A percentile compares a stretch with the other conserved stretches of the same genome.
phyloP scores from a whole-genome alignment of 1,284 basidiomycete species.

The Cutaneotrichosporon sp. region DNA sequence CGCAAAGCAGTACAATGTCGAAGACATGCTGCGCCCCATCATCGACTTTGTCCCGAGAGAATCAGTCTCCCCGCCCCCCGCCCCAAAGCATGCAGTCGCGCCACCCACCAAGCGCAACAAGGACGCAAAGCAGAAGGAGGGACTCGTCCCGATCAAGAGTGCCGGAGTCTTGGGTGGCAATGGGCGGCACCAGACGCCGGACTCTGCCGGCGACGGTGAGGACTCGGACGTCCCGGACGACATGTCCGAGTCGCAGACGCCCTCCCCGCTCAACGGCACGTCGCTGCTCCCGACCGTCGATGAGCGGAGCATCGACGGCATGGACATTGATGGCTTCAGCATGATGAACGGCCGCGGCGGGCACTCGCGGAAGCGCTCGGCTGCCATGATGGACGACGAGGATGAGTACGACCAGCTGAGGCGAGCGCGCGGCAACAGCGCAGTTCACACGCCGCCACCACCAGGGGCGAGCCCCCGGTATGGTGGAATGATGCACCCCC shows the following conservation, averaged over 20 bases:
- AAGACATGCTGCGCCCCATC: slow-evolving; percentile 83
- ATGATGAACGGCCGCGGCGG: slow-evolving; percentile 19
- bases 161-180: slow-evolving; percentile 18
- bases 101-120: slow-evolving; percentile 58
- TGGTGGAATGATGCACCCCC: slow-evolving; percentile 26
- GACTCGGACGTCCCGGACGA: slow-evolving; percentile 20
- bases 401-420: slow-evolving; percentile 42
- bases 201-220: slow-evolving; percentile 17
- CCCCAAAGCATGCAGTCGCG: slow-evolving; percentile 91
- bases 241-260: slow-evolving; percentile 30
- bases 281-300: slow-evolving; percentile 13
- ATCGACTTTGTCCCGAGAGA: slow-evolving; percentile 86
- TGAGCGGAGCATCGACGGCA: slow-evolving; percentile 17
- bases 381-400: slow-evolving; percentile 44
- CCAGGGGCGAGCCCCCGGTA: slow-evolving; percentile 21
- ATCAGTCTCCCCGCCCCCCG: slow-evolving; percentile 88
- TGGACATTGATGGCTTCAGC: slow-evolving; percentile 19
- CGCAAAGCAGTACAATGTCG: slow-evolving; percentile 92
- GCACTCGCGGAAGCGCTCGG: slow-evolving; percentile 36
- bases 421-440: slow-evolving; percentile 41
- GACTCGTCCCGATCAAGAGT: slow-evolving; percentile 36
- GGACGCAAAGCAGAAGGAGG: slow-evolving; percentile 36
- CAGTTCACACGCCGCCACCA: slow-evolving; percentile 47
- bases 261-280: slow-evolving; percentile 23
- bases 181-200: slow-evolving; percentile 27